Base-by-base conservation (phyloP, 805 yeast species). In the Cyberlindnera meyerae region DNA sequence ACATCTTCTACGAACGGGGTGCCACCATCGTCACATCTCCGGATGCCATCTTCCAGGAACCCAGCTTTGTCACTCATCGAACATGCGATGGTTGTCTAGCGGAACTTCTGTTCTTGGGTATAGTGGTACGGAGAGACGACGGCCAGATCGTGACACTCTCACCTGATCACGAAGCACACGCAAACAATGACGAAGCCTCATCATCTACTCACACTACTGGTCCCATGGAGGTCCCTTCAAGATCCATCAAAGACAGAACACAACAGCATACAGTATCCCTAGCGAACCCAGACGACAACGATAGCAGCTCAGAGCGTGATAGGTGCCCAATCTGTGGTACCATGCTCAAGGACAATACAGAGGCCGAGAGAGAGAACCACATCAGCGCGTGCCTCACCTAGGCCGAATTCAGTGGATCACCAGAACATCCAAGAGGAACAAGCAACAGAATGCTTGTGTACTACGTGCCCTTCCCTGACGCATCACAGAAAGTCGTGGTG, bases 361-460 rank as follows among this genome's bases (percentile, higher is more conserved):
- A 20, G 5, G 4, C 14, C 1, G 42, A 61, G 15, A 73, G 73
- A 38, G 90, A 81, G 47, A 55, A 53, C 0, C 97, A 90, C 60
- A 77, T 90, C 24, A 77, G 73, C 44, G 65, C 66, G 6, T 93
- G 98, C 57, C 56, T 93, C 13, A 59, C 54, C 11, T 60, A 59
- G 29, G 75, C 82, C 18, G 82, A 80, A 42, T 77, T 73, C 49
- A 73, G 78, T 34, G 81, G 84, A n/a, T 68, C 76, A 27, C 74
- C 78, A 6, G 73, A 72, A 24, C 71, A 72, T 36, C 69, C 70
- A 34, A 59, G 87, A 29, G 37, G 37, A 16, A 63, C 70, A 5
- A 65, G 72, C 21, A 89, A 89, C 56, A 71, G 95, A 42, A 89
- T 93, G 97, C 65, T 93, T 33, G 93, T 88, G 1, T 87, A 84